phyloP scores from a whole-genome alignment of 2,329 filamentous ascomycete genomes.

The Coccinonectria pachysandricola region DNA sequence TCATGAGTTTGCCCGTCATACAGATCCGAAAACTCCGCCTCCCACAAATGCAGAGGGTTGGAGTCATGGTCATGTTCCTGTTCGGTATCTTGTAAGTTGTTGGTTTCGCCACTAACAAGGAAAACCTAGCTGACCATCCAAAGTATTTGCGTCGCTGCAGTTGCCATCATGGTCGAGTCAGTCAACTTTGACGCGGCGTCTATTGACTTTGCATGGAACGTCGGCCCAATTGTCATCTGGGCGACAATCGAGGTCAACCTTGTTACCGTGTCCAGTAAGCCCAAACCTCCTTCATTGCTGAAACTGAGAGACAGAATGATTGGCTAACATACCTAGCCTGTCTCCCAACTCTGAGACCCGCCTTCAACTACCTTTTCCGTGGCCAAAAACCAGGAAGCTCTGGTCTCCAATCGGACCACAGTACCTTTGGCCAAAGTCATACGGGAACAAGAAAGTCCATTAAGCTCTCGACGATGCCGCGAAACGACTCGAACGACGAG shows the following conservation, averaged over 20 bases:
- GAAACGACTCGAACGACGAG: conserved; percentile 10
- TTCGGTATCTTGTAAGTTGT: conserved; percentile 23
- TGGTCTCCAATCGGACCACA: conserved; percentile 7
- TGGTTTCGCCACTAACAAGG: too few species aligned
- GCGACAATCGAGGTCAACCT: conserved; percentile 16
- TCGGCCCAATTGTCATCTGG: conserved; percentile 14
- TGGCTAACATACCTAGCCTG: conserved; percentile 4
- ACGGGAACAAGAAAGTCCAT: conserved; percentile 14
- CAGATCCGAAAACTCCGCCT: conserved; percentile 22
- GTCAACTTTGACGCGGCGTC: conserved; percentile 8
- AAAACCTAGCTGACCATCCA: neutral
- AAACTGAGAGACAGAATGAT: neutral
- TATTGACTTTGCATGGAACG: conserved; percentile 12
- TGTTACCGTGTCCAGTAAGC: conserved; percentile 14
- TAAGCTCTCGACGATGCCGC: conserved; percentile 7
- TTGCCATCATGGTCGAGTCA: conserved; percentile 12
- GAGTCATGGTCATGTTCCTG: conserved; percentile 18
- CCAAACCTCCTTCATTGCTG: neutral
- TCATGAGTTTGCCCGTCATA: conserved; percentile 20
- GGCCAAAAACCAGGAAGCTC: conserved; percentile 7
- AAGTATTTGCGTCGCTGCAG: conserved; percentile 11
- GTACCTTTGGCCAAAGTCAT: conserved; percentile 9
- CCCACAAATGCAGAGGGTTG: conserved; percentile 17
- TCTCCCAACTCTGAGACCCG: conserved; percentile 13
- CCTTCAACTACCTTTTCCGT: conserved; percentile 11